These are phyloP conservation scores for Arthroderma sp. DNA, from an alignment of 2,329 filamentous ascomycete species.

Conservation along the genomic window DNA sequence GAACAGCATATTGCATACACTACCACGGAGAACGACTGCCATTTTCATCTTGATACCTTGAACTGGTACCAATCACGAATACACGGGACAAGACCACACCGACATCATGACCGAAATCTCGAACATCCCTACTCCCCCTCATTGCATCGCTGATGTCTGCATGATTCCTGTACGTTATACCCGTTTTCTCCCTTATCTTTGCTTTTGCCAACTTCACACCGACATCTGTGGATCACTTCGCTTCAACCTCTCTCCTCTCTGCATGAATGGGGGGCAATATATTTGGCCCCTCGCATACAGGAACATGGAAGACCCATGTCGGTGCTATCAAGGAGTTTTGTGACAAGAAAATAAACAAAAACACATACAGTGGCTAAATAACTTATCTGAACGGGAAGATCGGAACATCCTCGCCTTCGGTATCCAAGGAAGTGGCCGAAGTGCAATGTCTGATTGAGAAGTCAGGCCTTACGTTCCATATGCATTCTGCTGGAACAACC, in stretches of 20 bases:
- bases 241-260: background rate
- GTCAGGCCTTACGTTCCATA: slow-evolving; percentile 68
- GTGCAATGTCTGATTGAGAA: slow-evolving; percentile 75
- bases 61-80: background rate
- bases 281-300: background rate
- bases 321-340: background rate
- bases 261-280: background rate
- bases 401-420: slow-evolving; percentile 64
- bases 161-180: slow-evolving; percentile 57
- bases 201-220: slow-evolving; percentile 1
- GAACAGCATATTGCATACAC: background rate
- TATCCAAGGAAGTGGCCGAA: slow-evolving; percentile 72
- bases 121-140: slow-evolving; percentile 48
- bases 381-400: slow-evolving; percentile 40
- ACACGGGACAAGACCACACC: background rate
- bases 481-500: slow-evolving; percentile 92
- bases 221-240: background rate
- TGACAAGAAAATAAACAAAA: background rate
- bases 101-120: background rate
- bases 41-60: background rate
- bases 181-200: background rate
- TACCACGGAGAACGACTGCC: background rate
- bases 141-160: slow-evolving; percentile 83
- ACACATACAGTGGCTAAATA: background rate
- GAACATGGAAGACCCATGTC: background rate